Evolutionary conservation across 495 filamentous ascomycete species (phyloP).

Genomic region (Durotheca rogersii): DNA sequence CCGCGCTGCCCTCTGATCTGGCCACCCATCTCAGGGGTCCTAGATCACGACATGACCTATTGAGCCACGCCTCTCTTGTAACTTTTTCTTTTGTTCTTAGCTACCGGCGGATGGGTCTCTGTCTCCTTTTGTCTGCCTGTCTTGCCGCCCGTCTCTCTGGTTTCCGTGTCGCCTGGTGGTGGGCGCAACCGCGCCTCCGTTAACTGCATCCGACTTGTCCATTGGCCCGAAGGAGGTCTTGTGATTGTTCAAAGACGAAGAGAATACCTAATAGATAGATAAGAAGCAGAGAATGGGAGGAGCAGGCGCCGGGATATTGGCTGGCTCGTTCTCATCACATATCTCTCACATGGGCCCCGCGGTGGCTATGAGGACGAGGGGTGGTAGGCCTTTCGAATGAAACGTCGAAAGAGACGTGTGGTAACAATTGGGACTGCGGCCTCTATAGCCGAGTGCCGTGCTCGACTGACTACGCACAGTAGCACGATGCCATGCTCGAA

Average conservation of each 20-base stretch:
- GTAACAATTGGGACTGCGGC: constrained; percentile 20
- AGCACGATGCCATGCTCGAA: constrained; percentile 18
- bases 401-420: constrained; percentile 14
- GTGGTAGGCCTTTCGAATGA: constrained; percentile 2
- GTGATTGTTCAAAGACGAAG: no score
- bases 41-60: constrained; percentile 2
- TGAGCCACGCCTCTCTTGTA: constrained; percentile 3
- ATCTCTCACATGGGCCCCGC: no score
- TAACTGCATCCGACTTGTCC: constrained; percentile 1
- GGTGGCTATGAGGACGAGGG: neutral
- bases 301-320: constrained; percentile 1
- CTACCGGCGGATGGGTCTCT: no score
- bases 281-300: no score
- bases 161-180: constrained; percentile 5
- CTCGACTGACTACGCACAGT: constrained; percentile 8
- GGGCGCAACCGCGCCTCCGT: constrained; percentile 3
- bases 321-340: no score
- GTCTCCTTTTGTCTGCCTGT: no score
- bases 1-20: neutral
- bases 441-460: constrained; percentile 15
- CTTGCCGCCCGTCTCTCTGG: neutral
- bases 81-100: no score
- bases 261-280: no score
- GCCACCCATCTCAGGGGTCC: neutral
- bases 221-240: constrained; percentile 18